A percentile compares a stretch with the other conserved stretches of the same genome.
These are phyloP conservation scores for Asterionellopsis glacialis DNA, from an alignment of 108 stramenopile genomes.

Conservation along the genomic window DNA sequence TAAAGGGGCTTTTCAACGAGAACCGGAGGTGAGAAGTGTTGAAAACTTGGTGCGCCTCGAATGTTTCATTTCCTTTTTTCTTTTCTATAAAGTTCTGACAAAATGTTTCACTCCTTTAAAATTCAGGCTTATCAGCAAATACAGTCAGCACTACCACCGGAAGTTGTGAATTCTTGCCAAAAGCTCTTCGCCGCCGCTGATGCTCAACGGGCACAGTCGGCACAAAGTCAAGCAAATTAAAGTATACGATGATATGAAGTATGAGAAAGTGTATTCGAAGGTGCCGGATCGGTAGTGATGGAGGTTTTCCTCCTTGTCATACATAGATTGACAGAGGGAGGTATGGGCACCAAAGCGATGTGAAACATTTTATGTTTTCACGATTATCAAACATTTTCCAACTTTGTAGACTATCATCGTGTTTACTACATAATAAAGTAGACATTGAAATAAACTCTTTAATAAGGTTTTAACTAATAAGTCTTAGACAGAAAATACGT, in stretches of 20 bases:
- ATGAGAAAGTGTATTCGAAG: no score
- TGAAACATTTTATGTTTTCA: conserved; percentile 1
- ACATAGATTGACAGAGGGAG: no score
- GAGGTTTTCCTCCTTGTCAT: no score
- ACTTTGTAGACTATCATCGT: no score
- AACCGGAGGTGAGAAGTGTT: conserved; percentile 49
- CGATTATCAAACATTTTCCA: no score
- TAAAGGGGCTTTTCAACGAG: conserved; percentile 62
- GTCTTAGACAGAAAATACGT: no score
- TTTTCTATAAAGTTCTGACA: background rate
- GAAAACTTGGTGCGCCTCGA: background rate
- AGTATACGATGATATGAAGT: no score
- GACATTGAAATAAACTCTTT: no score
- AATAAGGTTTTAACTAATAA: no score
- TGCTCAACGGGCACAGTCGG: conserved; percentile 15
- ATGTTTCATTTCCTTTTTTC: background rate
- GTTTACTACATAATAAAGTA: no score
- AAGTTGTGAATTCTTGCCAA: conserved; percentile 56
- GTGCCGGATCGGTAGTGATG: no score
- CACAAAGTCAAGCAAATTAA: no score
- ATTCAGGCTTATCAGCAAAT: conserved; percentile 63
- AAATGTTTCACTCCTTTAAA: background rate
- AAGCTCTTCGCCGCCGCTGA: conserved; percentile 69
- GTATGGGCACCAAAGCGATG: background rate
- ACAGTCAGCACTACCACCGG: conserved; percentile 64